Base-by-base conservation (phyloP, 371 early-diverging fungal species). In the Chytridiales sp. region DNA sequence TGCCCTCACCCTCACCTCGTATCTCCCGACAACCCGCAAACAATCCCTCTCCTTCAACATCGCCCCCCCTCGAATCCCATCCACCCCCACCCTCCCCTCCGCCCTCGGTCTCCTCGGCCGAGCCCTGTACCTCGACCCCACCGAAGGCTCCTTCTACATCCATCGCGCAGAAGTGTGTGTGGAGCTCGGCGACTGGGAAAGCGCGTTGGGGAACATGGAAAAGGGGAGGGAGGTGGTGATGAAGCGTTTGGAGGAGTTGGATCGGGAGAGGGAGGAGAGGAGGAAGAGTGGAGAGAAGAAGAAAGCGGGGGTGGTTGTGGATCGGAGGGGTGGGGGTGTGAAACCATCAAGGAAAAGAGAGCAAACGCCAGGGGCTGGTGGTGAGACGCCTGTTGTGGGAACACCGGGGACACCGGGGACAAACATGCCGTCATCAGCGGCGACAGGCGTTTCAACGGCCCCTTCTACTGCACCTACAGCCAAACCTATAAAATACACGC, bases 131-230 rank as follows among this genome's bases (percentile, higher is more conserved):
- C 58, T 75, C 19, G 31, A 41, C 21, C 58, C 69, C 8, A 32
- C 39, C 8, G 74, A 77, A 47, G 72, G 74, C 2, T 46, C 53
- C 39, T 74, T 52, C 44, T 70, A 64, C 48, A 35, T 62, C 46
- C 46, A 73, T 35, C 61, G 69, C 1, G 77, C 72, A 2, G 70
- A 74, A 35, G 67, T 68, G 0, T 65, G 58, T 43, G 11, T 77
- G 13, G 39, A 56, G 2, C 53, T 64, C 2, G 31, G 39, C 31
- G 74, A 77, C 48, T 64, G 69, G 27, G 67, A 69, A 24, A 46
- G 61, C 27, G 61, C 66, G 8, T 56, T 72, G 29, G 41, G 54
- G 13, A 72, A 62, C 38, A 60, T n/a, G n/a, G n/a, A n/a, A n/a
- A n/a, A n/a, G n/a, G n/a, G n/a, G n/a, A n/a, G n/a, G n/a, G n/a